phyloP scores from a whole-genome alignment of 2,329 filamentous ascomycete species.

The Hirsutella thompsonii region DNA sequence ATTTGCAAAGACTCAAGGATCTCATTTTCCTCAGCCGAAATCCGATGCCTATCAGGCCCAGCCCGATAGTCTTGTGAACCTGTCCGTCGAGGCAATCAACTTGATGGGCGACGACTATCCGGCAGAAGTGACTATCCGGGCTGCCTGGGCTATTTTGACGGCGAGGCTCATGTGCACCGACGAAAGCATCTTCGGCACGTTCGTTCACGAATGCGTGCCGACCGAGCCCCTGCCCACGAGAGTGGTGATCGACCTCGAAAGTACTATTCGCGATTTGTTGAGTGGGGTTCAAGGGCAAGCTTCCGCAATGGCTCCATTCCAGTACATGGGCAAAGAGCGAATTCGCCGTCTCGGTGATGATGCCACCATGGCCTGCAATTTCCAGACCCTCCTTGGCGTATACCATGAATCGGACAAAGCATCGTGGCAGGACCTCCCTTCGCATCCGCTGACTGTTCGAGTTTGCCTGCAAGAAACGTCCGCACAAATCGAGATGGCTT shows the following conservation, averaged over 20 bases:
- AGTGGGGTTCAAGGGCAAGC: slow-evolving; percentile 10
- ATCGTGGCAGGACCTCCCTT: neutral
- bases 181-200: slow-evolving; percentile 16
- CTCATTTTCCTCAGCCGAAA: slow-evolving; percentile 3
- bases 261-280: slow-evolving; percentile 4
- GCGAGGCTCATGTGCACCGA: slow-evolving; percentile 18
- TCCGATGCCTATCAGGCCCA: neutral
- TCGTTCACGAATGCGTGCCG: slow-evolving; percentile 8
- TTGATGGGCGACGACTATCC: neutral
- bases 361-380: slow-evolving; percentile 6
- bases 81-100: neutral
- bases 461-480: neutral
- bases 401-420: neutral
- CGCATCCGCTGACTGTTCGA: slow-evolving; percentile 3
- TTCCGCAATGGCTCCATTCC: slow-evolving; percentile 12
- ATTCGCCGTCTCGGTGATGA: slow-evolving; percentile 10
- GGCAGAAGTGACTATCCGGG: slow-evolving; percentile 4
- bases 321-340: slow-evolving; percentile 14
- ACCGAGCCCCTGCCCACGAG: slow-evolving; percentile 7
- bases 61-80: neutral
- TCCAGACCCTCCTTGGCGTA: slow-evolving; percentile 7
- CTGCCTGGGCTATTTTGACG: slow-evolving; percentile 17
- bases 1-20: slow-evolving; percentile 1
- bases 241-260: slow-evolving; percentile 3
- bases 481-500: neutral